Conservation (phyloP, 2,329 filamentous ascomycete species). For the Tothia fuscella region DNA sequence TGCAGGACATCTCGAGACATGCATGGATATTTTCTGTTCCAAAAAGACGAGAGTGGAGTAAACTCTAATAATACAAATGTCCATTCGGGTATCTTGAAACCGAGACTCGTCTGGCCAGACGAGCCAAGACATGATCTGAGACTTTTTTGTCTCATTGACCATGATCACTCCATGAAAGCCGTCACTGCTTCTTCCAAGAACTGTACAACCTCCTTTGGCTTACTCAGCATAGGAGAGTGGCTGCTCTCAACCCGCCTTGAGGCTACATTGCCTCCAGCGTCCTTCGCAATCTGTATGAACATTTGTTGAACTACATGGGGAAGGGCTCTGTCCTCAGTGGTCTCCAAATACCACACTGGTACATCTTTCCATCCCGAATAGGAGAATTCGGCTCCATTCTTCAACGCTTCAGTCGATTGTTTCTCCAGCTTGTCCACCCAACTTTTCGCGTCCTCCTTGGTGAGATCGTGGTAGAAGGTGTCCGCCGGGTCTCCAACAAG, state of each 20-base stretch:
- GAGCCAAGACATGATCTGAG: too few species aligned
- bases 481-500: constrained; percentile 27
- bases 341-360: constrained; percentile 3
- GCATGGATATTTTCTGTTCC: too few species aligned
- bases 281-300: not conserved
- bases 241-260: not conserved
- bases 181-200: constrained; percentile 14
- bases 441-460: constrained; percentile 29
- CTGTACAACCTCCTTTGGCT: constrained; percentile 13
- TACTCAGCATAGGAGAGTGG: constrained; percentile 6
- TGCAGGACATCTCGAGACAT: too few species aligned
- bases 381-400: constrained; percentile 19
- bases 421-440: constrained; percentile 31
- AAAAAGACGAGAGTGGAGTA: too few species aligned
- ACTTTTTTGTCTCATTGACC: too few species aligned
- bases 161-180: not conserved
- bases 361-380: constrained; percentile 9
- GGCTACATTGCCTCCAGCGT: not conserved
- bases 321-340: not conserved
- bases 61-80: too few species aligned
- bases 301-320: constrained; percentile 5
- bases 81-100: too few species aligned
- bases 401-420: constrained; percentile 31
- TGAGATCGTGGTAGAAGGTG: constrained; percentile 41
- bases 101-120: too few species aligned